Evolutionary conservation across 2,329 filamentous ascomycete species (phyloP).

Genomic region (Fusarium brevicatenulatum): DNA sequence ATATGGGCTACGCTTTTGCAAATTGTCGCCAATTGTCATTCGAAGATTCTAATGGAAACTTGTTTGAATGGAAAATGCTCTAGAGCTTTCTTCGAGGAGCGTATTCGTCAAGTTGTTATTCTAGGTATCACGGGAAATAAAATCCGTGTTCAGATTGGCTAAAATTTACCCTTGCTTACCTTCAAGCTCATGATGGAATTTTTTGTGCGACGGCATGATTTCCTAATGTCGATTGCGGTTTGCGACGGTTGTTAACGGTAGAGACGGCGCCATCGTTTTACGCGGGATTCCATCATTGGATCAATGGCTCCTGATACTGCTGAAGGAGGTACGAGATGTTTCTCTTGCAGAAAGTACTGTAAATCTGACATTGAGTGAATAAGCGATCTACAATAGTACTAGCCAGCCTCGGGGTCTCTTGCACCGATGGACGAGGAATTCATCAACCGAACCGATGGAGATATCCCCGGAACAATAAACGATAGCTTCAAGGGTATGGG

Average conservation of each 20-base stretch:
- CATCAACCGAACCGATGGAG: slow-evolving; percentile 18
- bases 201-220: slow-evolving; percentile 24
- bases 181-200: slow-evolving; percentile 9
- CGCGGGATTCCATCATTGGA: neutral
- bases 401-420: slow-evolving; percentile 24
- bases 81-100: neutral
- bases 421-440: slow-evolving; percentile 7
- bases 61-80: neutral
- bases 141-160: slow-evolving; percentile 22
- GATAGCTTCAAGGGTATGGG: slow-evolving; percentile 11
- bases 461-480: neutral
- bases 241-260: slow-evolving; percentile 37
- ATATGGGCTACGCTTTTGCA: neutral
- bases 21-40: neutral
- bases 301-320: neutral
- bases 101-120: slow-evolving; percentile 15
- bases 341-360: neutral
- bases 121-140: slow-evolving; percentile 22
- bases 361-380: neutral
- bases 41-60: neutral
- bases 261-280: neutral
- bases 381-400: neutral
- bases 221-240: slow-evolving; percentile 23
- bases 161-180: slow-evolving; percentile 2
- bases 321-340: neutral